Evolutionary conservation across 306 rosid species (phyloP), one percentile per base, ranked within the genome.

Genomic region (Quercus ilex): DNA sequence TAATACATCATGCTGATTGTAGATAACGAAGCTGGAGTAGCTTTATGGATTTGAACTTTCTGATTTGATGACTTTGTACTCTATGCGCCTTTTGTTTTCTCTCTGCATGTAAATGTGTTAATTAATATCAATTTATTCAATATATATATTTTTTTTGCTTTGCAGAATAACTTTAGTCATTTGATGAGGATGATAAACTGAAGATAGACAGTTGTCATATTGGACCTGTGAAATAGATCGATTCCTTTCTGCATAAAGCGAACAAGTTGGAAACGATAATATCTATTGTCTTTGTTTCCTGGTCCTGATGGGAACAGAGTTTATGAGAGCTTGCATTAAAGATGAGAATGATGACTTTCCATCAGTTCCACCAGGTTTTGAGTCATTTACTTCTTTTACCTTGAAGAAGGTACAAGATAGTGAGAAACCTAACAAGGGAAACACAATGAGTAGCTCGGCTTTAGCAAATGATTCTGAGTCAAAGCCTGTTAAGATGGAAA

Each of bases 361-460:
- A 77, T 84, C 97, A 38, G 93, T 93, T 85, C 99, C 99, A 85
- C 99, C 99, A 3, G 99, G 99, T 69, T 96, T 96, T 76, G 99
- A 96, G 89, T 88, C 97, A 76, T 91, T 84, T 82, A 87, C 91
- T 71, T 89, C 98, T 20, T 90, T 91, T 77, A 74, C 90, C 69
- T 58, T 87, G 51, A 87, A 83, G 76, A 84, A 87, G 84, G 89
- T 86, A 69, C 87, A 85, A 74, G 89, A 84, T 74, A 80, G 62
- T 80, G 90, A 83, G 73, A 87, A 84, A 81, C 89, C 84, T 73
- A 86, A 78, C 18, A 83, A 69, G 74, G 78, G 79, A 80, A 86
- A 46, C 85, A 52, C 43, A 69, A 82, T 80, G 63, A 85, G 85
- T 79, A 87, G 89, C 81, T 81, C 79, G 62, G 67, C 81, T 73